Conservation (phyloP, 495 filamentous ascomycete species). For the Daldinia vernicosa region DNA sequence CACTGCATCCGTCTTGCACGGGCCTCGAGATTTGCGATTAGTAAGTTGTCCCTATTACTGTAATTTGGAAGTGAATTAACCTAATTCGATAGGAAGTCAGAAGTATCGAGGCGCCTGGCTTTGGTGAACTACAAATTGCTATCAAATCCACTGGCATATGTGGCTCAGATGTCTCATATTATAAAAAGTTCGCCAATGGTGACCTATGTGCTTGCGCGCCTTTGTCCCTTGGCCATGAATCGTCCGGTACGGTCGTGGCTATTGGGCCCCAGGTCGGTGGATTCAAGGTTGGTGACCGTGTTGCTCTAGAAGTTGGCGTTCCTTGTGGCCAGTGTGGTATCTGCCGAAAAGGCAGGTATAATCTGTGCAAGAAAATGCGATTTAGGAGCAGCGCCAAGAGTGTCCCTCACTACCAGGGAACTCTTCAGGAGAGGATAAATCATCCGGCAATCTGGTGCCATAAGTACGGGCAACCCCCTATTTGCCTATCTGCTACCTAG, state of each 20-base stretch:
- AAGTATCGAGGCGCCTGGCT: slow-evolving; percentile 55
- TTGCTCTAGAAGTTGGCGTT: slow-evolving; percentile 85
- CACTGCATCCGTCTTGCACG: slow-evolving; percentile 62
- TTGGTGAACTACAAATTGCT: slow-evolving; percentile 74
- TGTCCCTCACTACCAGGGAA: slow-evolving; percentile 87
- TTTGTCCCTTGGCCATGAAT: slow-evolving; percentile 81
- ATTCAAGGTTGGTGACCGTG: slow-evolving; percentile 76
- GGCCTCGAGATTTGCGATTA: slow-evolving; percentile 60
- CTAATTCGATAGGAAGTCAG: slow-evolving; percentile 53
- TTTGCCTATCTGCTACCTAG: neutral
- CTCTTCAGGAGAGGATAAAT: slow-evolving; percentile 89
- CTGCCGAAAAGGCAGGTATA: slow-evolving; percentile 83
- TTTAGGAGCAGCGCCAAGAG: slow-evolving; percentile 87
- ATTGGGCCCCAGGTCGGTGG: slow-evolving; percentile 64
- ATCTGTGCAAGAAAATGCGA: slow-evolving; percentile 82
- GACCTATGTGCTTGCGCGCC: slow-evolving; percentile 78
- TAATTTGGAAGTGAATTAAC: slow-evolving; percentile 6
- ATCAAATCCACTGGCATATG: slow-evolving; percentile 81
- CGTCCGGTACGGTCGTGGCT: slow-evolving; percentile 73
- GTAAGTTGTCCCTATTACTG: slow-evolving; percentile 48
- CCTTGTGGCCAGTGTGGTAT: slow-evolving; percentile 79
- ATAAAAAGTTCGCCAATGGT: slow-evolving; percentile 83
- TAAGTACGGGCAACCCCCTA: slow-evolving; percentile 56
- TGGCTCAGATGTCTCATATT: slow-evolving; percentile 87
- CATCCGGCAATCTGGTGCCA: slow-evolving; percentile 84